Evolutionary conservation across 2,329 filamentous ascomycete species (phyloP).

Genomic region (Passalora sequoiae): DNA sequence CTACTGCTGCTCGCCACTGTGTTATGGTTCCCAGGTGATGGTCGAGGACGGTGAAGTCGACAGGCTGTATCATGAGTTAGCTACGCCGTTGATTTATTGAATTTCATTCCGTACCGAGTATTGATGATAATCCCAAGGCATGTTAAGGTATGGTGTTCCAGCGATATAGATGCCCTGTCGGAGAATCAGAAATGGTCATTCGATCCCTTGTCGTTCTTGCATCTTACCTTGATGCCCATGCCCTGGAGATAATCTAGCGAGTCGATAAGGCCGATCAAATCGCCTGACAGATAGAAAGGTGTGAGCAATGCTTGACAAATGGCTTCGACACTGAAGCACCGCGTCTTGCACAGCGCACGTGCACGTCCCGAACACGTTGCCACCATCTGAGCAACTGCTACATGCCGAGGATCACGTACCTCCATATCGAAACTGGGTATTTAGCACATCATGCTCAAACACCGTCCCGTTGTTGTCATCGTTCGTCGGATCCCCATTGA

Average conservation of each 20-base stretch:
- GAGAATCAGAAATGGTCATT: neutral
- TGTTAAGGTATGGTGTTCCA: constrained; percentile 58
- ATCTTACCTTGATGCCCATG: constrained; percentile 48
- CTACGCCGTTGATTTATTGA: too few relatives aligned
- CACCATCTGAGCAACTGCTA: too few relatives aligned
- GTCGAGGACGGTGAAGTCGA: too few relatives aligned
- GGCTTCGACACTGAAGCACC: too few relatives aligned
- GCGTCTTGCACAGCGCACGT: too few relatives aligned
- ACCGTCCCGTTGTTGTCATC: constrained; percentile 57
- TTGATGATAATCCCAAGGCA: constrained; percentile 57
- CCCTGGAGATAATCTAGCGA: constrained; percentile 61
- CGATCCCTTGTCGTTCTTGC: neutral
- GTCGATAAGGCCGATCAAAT: constrained; percentile 54
- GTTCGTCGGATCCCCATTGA: constrained; percentile 60
- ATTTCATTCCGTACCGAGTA: too few relatives aligned
- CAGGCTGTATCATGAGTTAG: too few relatives aligned
- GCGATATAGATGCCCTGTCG: constrained; percentile 55
- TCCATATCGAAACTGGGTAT: constrained; percentile 57
- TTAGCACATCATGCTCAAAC: constrained; percentile 57
- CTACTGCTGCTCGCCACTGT: constrained; percentile 52
- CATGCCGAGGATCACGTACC: too few relatives aligned
- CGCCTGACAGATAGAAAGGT: too few relatives aligned
- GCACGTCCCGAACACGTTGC: too few relatives aligned
- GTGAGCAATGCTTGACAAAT: too few relatives aligned
- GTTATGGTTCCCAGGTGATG: constrained; percentile 56